Base-by-base conservation (phyloP, 176 grass and related monocot genomes). In the Saccharum officinarum region DNA sequence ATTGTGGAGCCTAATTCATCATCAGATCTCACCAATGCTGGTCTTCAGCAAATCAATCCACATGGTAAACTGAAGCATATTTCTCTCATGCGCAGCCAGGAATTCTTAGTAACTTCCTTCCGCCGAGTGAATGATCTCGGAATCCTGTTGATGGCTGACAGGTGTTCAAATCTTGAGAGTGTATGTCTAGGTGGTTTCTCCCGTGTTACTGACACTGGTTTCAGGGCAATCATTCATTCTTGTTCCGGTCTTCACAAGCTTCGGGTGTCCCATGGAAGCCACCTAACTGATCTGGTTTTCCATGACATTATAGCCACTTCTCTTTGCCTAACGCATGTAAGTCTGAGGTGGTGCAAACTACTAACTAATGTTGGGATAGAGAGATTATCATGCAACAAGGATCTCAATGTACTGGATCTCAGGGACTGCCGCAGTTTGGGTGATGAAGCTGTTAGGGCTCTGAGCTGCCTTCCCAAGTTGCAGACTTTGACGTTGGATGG, bases 301-400 rank as follows among this genome's bases (percentile, higher is more conserved):
- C 93, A 99, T 88, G 97, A 99, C 82, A 99, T 99, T 67, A 81
- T 89, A 82, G 93, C 93, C 67, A 99, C 97, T 82, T 99, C 97
- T 49, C 90, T 99, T 61, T 99, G 92, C 82, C 71, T 99, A 63
- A 99, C 93, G 68, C 97, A 99, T 89, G 97, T 96, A 63, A 96
- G 93, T 80, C 79, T 99, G 47, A 94, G 93, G 76, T 88, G 93
- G 90, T 99, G 97, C 73, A 92, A 91, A 89, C 92, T 94, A 10
- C 71, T 99, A 75, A 96, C 91, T 64, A 82, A 99, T 87, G 75
- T 83, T 89, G 97, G 93, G 13, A 83, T 96, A 60, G 49, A 90
- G 75, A 94, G 90, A 10, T 85, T 99, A 33, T 96, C 97, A 47
- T 94, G 90, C 83, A 99, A 96, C 85, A 94, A 92, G 84, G 91